These are phyloP conservation scores for Scalesia atractyloides DNA, from an alignment of 129 eudicot species.

Conservation along the genomic window DNA sequence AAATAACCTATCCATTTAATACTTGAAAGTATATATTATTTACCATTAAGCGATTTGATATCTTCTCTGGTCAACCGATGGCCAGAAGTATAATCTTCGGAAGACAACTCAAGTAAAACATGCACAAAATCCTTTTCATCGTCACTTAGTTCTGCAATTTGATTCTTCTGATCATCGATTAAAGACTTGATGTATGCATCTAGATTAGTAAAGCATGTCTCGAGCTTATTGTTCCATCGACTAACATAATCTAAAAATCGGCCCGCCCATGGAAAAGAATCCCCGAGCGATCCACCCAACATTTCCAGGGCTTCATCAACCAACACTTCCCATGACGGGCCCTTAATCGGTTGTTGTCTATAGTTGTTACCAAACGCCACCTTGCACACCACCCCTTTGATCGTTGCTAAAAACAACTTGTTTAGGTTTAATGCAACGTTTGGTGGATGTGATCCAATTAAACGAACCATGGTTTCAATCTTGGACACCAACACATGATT, in stretches of 20 bases:
- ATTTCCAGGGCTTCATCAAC: neutral
- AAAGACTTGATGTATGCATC: constrained; percentile 16
- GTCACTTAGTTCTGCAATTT: neutral
- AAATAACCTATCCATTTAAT: neutral
- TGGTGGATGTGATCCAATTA: too few relatives aligned
- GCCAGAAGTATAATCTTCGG: neutral
- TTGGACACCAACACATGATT: constrained; percentile 4
- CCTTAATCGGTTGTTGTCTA: constrained; percentile 3
- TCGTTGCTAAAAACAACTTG: neutral
- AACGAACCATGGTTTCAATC: neutral
- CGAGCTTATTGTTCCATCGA: constrained; percentile 2
- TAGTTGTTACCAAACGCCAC: constrained; percentile 29
- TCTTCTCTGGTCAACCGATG: constrained; percentile 9
- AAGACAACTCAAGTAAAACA: neutral
- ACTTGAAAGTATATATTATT: neutral
- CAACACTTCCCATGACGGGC: constrained; percentile 22
- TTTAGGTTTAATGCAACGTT: constrained; percentile 1
- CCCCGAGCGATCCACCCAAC: constrained; percentile 16
- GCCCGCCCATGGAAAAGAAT: constrained; percentile 26
- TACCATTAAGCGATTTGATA: constrained; percentile 25
- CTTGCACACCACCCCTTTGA: constrained; percentile 10
- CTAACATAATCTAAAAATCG: neutral
- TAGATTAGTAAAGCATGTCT: constrained; percentile 2
- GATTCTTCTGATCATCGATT: constrained; percentile 11
- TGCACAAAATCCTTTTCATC: constrained; percentile 23